Evolutionary conservation across 169 alveolate species (phyloP), one percentile per base, ranked within the genome.

Genomic region (Cryptosporidium tyzzeri): DNA sequence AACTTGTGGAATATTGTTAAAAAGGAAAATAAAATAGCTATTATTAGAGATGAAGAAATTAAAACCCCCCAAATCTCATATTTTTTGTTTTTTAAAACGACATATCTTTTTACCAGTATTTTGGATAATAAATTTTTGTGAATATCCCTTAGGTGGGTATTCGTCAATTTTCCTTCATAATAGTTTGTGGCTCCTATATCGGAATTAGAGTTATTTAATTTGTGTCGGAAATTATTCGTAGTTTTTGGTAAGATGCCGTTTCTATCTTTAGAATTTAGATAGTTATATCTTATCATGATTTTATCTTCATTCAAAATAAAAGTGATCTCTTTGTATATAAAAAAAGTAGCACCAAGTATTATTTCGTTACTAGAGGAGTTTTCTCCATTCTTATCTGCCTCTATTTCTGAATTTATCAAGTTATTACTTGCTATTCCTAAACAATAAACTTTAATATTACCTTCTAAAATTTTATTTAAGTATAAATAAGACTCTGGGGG

Each of bases 371-470:
- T 44, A 18, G 7, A 3, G 0, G 35, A 23, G n/a, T 41, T 44
- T 39, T 65, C n/a, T 12, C 37, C 16, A 26, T 23, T 3, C 9
- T 65, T n/a, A 31, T 44, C 14, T 12, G 2, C 50, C 1, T 31
- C 23, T 18, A 3, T 26, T 23, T 44, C 45, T 29, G 33, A 26
- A 21, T 18, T 51, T 71, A 33, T 45, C 18, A 59, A 8, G 37
- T 80, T 41, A n/a, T 80, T 67, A 58, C 86, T 73, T 73, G 41
- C 31, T 62, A 80, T 80, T 37, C 89, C 89, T 45, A 80, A 65
- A 31, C 89, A 80, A 50, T 62, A 80, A 21, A 80, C 41, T 26
- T 65, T 59, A 31, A 2, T 37, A 41, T 61, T 26, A n/a, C 21
- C 23, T 33, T 50, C 89, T 18, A 62, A 16, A 41, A 37, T 45